Conservation (phyloP, 73 alveolate genomes). For the Durusdinium trenchii region DNA sequence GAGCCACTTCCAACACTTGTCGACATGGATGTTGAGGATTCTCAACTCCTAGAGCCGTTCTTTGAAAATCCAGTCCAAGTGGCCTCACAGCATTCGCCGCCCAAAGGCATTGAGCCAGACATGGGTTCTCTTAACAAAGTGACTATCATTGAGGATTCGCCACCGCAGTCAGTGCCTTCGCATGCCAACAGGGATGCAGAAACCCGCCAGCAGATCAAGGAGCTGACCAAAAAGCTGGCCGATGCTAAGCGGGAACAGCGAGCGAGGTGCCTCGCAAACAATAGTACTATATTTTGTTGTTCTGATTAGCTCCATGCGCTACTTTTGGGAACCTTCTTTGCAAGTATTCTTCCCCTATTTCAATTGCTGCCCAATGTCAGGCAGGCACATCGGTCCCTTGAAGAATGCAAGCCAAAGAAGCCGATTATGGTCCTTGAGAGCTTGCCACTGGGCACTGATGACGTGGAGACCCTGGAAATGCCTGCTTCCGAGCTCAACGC, state of each 20-base stretch:
- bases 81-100: too few species aligned
- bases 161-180: too few species aligned
- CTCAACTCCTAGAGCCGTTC: too few species aligned
- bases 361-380: background rate
- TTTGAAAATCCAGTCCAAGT: too few species aligned
- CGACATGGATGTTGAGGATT: too few species aligned
- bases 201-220: background rate
- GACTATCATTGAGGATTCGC: too few species aligned
- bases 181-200: too few species aligned
- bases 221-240: background rate
- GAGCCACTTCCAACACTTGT: too few species aligned
- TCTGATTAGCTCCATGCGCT: background rate
- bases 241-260: background rate
- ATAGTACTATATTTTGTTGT: background rate
- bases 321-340: background rate
- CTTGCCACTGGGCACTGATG: background rate
- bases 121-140: too few species aligned
- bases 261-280: background rate
- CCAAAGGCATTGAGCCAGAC: too few species aligned
- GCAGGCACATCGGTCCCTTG: background rate
- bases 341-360: background rate
- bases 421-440: background rate
- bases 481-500: background rate
- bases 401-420: background rate
- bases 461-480: background rate